Evolutionary conservation across 2,329 filamentous ascomycete species (phyloP), one percentile per base, ranked within the genome.

Genomic region (Monilinia laxa): DNA sequence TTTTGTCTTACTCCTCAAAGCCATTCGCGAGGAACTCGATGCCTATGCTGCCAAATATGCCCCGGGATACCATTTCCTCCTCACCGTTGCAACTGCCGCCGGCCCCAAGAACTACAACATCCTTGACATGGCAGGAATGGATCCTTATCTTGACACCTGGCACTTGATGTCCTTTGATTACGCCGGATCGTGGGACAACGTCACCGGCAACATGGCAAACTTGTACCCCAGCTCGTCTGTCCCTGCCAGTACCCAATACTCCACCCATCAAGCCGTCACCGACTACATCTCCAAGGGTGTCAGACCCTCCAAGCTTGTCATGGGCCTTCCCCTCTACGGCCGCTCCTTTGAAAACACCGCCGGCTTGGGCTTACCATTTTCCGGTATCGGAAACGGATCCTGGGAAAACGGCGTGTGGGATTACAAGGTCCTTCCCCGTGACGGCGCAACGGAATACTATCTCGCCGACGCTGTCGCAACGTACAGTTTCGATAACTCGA

Each of bases 321-420:
- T 95, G 5, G 91, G 92, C 2, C 89, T 95, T 83, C 91, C 92
- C 0, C 80, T 96, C 10, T 95, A 95, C 75, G 92, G 91, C 1
- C 88, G 90, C 28, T 81, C 87, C 0, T 95, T 94, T 73, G 78
- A 82, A 58, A 77, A 81, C 47, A 90, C 92, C 0, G 77, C 80
- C n/a, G 91, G 91, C 0, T 83, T 88, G 1, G 92, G 91, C 11
- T 77, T 83, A 68, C 67, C 83, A 0, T 95, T 82, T 78, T 82
- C 73, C 3, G 90, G 90, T 23, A 78, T 89, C 28, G 91, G 90
- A 2, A 75, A 79, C 18, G 91, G 90, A 0, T 87, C 82, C 64
- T 94, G 87, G 87, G 91, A 95, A 78, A 79, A 82, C 23, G 90
- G 90, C 0, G 81, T 92, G 3, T 94, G 89, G 86, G 91, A 96